Evolutionary conservation across 2,329 filamentous ascomycete species (phyloP), one percentile per base, ranked within the genome.

Genomic region (Blumeriella jaapii): DNA sequence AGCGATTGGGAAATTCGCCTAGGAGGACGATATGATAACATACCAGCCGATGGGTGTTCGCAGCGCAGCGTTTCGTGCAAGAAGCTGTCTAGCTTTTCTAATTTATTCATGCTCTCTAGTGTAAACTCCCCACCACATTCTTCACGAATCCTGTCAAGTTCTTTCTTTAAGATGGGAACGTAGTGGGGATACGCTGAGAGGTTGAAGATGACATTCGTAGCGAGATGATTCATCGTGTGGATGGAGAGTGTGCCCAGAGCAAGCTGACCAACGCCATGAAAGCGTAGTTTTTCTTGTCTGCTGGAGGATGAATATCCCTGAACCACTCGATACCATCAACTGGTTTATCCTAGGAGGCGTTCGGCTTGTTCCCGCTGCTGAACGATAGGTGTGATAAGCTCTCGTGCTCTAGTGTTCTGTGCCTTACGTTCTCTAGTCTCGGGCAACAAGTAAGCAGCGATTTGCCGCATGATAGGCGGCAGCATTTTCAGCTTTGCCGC

Each of bases 1-100:
- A 17, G 8, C 16, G 3, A 28, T 7, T 22, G 11, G 12, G 12
- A 3, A 31, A 12, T 17, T 28, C 16, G 20, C 6, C 11, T 22
- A 22, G 20, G 20, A 22, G 6, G 20, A 22, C 6, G 20, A 22
- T 6, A 11, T 6, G 20, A 11, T 22, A 11, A 11, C 6, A 22
- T n/a, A n/a, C n/a, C n/a, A n/a, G n/a, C n/a, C n/a, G 20, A 11
- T 22, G 20, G 6, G 20, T 22, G 11, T 11, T 22, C 6, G n/a
- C n/a, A n/a, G 16, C 41, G 22, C 22, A 34, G 25, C 0, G 61
- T 61, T 45, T 67, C 63, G n/a, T 61, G 59, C 6, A 56, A 50
- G 1, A 59, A 57, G 32, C 63, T 66, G 46, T 67, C 63, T 16
- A 58, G 46, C 3, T 52, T 50, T 4, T 48, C 49, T 53, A 67